phyloP scores from a whole-genome alignment of 192 early-diverging fungal genomes.

The Podila horticola region DNA sequence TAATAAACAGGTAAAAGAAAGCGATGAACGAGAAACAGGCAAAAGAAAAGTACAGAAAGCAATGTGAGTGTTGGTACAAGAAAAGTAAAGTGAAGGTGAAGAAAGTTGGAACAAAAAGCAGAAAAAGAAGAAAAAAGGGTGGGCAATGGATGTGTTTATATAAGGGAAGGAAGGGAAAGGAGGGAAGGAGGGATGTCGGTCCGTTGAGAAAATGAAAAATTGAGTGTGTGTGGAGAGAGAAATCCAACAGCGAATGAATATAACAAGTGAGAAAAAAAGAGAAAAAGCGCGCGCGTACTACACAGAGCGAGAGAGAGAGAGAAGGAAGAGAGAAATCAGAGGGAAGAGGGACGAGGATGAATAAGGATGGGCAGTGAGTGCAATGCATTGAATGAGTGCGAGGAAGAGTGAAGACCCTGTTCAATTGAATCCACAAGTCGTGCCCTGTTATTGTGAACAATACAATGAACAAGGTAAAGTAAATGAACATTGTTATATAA shows the following conservation, averaged over 20 bases:
- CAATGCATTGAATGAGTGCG: too few relatives aligned
- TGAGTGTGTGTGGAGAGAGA: neutral
- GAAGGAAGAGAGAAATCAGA: neutral
- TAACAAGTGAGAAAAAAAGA: neutral
- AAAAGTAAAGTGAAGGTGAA: neutral
- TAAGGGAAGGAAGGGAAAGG: neutral
- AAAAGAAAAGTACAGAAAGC: neutral
- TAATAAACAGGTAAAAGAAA: neutral
- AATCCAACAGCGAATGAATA: neutral
- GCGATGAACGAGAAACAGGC: neutral
- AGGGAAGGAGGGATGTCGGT: neutral
- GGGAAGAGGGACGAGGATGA: neutral
- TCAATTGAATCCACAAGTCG: neutral
- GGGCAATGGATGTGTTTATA: neutral
- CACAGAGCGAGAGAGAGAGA: neutral
- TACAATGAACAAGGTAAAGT: too few relatives aligned
- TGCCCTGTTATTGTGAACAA: too few relatives aligned
- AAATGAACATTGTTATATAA: too few relatives aligned
- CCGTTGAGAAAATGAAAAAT: neutral
- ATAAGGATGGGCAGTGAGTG: neutral
- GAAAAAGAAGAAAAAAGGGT: neutral
- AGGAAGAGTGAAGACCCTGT: neutral
- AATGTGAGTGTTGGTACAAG: neutral
- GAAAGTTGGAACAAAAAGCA: neutral
- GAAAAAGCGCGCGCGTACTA: neutral